Evolutionary conservation across 345 rosid genomes (phyloP).

Genomic region (Linum usitatissimum): DNA sequence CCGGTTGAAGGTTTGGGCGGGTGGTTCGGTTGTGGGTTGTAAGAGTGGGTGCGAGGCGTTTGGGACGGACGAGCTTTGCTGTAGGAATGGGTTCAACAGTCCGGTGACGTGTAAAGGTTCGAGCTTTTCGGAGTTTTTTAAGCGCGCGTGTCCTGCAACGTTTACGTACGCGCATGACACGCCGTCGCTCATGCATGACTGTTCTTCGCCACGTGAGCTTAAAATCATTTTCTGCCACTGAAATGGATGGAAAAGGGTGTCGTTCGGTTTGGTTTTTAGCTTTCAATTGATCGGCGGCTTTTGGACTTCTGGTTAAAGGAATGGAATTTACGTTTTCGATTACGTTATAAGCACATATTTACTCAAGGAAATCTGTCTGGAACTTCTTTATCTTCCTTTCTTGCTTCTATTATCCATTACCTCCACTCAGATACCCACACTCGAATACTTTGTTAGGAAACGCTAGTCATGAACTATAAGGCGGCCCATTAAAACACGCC

Average conservation of each 20-base stretch:
- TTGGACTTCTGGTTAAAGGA: no score
- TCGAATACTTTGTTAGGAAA: no score
- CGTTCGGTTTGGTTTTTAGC: no score
- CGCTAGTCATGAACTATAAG: no score
- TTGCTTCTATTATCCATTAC: no score
- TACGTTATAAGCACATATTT: no score
- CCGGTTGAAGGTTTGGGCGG: slow-evolving; percentile 38
- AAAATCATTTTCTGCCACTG: slow-evolving; percentile 93
- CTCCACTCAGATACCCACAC: no score
- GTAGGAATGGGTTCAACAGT: slow-evolving; percentile 68
- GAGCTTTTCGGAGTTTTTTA: slow-evolving; percentile 60
- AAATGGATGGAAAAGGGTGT: not conserved
- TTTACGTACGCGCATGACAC: slow-evolving; percentile 77
- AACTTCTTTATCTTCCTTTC: no score
- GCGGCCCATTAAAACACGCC: no score
- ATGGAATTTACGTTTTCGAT: no score
- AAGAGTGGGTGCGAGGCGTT: slow-evolving; percentile 86
- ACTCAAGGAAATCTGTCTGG: no score
- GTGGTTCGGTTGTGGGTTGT: slow-evolving; percentile 71
- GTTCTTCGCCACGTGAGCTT: slow-evolving; percentile 82
- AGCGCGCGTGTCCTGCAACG: slow-evolving; percentile 79
- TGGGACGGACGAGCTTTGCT: slow-evolving; percentile 76
- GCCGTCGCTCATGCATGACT: slow-evolving; percentile 78
- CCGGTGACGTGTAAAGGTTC: slow-evolving; percentile 64
- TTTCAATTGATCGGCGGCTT: no score